These are phyloP conservation scores for Endothia cerciana DNA, from an alignment of 2,329 filamentous ascomycete genomes.

Conservation along the genomic window DNA sequence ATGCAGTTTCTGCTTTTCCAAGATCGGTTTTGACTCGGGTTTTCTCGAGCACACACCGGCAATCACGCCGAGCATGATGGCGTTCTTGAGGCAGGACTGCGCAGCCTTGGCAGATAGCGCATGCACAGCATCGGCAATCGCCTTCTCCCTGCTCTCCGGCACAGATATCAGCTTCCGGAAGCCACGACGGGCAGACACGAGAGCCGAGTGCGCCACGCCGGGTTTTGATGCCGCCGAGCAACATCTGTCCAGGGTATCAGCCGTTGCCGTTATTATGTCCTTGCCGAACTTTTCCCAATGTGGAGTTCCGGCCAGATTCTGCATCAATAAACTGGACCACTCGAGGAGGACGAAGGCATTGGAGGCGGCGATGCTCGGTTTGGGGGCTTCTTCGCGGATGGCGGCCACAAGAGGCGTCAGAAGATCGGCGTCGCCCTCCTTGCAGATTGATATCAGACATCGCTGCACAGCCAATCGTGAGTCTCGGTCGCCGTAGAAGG, in stretches of 20 bases:
- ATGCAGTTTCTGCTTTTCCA: slow-evolving; percentile 69
- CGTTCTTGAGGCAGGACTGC: slow-evolving; percentile 69
- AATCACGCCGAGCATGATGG: slow-evolving; percentile 80
- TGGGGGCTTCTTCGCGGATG: slow-evolving; percentile 74
- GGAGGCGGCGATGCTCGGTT: slow-evolving; percentile 74
- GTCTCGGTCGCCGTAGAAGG: slow-evolving; percentile 81
- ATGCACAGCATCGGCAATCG: slow-evolving; percentile 65
- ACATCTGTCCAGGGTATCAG: slow-evolving; percentile 78
- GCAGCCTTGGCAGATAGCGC: slow-evolving; percentile 70
- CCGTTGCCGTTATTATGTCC: slow-evolving; percentile 70
- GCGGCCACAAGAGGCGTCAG: slow-evolving; percentile 68
- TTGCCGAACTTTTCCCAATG: slow-evolving; percentile 67
- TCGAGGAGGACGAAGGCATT: slow-evolving; percentile 89
- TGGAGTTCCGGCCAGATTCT: slow-evolving; percentile 65
- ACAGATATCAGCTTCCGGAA: slow-evolving; percentile 73
- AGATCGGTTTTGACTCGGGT: slow-evolving; percentile 59
- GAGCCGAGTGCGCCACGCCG: slow-evolving; percentile 71
- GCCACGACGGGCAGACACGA: slow-evolving; percentile 78
- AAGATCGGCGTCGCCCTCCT: slow-evolving; percentile 57
- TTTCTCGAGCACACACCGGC: slow-evolving; percentile 84
- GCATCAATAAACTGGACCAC: slow-evolving; percentile 83
- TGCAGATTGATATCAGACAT: slow-evolving; percentile 71
- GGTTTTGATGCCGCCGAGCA: slow-evolving; percentile 66
- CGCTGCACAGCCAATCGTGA: slow-evolving; percentile 83
- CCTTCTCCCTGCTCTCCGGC: slow-evolving; percentile 60